phyloP scores from a whole-genome alignment of 2,329 filamentous ascomycete genomes.

The Amauroascus verrucosus region DNA sequence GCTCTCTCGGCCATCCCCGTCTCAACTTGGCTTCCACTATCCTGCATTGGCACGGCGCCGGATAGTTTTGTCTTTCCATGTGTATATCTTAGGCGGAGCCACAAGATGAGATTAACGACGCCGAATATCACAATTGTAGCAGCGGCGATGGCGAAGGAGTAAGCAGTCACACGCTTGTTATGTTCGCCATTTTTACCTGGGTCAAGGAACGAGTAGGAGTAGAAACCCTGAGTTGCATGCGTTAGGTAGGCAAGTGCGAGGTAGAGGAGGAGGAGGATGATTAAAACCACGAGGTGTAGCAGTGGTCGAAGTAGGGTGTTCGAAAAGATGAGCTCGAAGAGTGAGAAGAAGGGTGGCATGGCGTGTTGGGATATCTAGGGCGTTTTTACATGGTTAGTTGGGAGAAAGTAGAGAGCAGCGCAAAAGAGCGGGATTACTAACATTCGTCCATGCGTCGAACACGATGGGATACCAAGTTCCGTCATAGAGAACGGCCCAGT shows the following conservation, averaged over 20 bases:
- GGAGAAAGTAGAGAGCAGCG: background rate
- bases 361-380: conserved; percentile 59
- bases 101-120: background rate
- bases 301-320: conserved; percentile 54
- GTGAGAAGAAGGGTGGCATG: conserved; percentile 61
- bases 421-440: conserved; percentile 19
- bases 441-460: conserved; percentile 48
- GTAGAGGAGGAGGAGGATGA: conserved; percentile 63
- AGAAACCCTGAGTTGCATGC: conserved; percentile 57
- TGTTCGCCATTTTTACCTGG: conserved; percentile 30
- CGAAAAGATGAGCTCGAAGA: conserved; percentile 64
- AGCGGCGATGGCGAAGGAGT: conserved; percentile 25
- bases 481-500: conserved; percentile 54
- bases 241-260: conserved; percentile 66
- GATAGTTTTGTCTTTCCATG: background rate
- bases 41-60: no score
- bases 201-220: conserved; percentile 71
- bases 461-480: conserved; percentile 41
- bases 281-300: conserved; percentile 56
- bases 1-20: background rate
- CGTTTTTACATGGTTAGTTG: background rate
- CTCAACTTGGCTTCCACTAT: background rate
- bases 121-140: background rate
- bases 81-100: background rate
- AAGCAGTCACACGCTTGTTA: conserved; percentile 50